These are phyloP conservation scores for Drechslerella coelobrocha DNA, from an alignment of 2,329 filamentous ascomycete genomes.

Conservation along the genomic window DNA sequence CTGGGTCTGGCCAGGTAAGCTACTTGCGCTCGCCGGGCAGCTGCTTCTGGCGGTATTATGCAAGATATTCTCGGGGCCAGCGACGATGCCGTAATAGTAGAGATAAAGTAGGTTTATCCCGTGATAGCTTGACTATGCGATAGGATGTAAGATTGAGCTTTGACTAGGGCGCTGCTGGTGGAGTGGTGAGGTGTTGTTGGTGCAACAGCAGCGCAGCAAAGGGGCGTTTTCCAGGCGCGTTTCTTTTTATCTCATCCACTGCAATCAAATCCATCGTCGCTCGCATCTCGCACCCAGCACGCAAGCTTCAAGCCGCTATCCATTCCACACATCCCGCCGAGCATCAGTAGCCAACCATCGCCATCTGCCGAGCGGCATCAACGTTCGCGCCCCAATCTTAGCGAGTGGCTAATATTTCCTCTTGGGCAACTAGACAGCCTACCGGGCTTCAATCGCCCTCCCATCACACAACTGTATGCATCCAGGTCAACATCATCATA, in stretches of 20 bases:
- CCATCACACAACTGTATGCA: neutral
- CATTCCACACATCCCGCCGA: neutral
- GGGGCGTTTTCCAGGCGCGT: slow-evolving; percentile 23
- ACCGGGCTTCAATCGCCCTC: slow-evolving; percentile 12
- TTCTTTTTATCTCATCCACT: slow-evolving; percentile 20
- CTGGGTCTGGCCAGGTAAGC: slow-evolving; percentile 37
- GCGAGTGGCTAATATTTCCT: slow-evolving; percentile 25
- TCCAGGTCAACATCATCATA: neutral
- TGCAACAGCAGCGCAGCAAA: too few species aligned
- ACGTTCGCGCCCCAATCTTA: slow-evolving; percentile 28
- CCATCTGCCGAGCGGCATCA: slow-evolving; percentile 21
- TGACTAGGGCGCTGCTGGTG: neutral
- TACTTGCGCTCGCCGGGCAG: slow-evolving; percentile 1
- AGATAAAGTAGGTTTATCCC: too few species aligned
- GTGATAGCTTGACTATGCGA: too few species aligned
- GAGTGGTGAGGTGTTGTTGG: slow-evolving; percentile 11
- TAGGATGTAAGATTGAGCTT: neutral
- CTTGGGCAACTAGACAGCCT: slow-evolving; percentile 32
- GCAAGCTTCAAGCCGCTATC: neutral
- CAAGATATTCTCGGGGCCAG: too few species aligned
- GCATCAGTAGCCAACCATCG: slow-evolving; percentile 33
- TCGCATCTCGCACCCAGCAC: slow-evolving; percentile 10
- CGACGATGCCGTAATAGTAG: too few species aligned
- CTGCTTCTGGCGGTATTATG: neutral
- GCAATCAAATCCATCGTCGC: slow-evolving; percentile 7